These are phyloP conservation scores for Rhodotorula sphaerocarpa DNA, from an alignment of 768 basidiomycete genomes.

Conservation along the genomic window DNA sequence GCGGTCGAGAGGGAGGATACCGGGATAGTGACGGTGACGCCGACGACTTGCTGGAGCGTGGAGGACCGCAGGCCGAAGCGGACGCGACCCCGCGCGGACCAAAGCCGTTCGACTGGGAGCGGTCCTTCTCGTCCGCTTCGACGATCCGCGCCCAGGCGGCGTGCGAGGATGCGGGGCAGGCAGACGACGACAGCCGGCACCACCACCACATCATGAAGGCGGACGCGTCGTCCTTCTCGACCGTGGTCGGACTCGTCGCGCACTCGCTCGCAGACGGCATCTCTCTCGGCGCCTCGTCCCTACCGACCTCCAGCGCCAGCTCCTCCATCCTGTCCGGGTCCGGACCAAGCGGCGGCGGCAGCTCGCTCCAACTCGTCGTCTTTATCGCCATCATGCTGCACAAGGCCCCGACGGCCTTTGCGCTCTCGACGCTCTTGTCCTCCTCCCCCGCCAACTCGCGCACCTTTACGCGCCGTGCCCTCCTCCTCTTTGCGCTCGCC, in stretches of 20 bases:
- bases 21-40: too few relatives aligned
- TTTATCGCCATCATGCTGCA: slow-evolving; percentile 86
- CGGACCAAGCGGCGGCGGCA: slow-evolving; percentile 6
- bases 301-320: slow-evolving; percentile 26
- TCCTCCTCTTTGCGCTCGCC: slow-evolving; percentile 69
- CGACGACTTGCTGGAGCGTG: too few relatives aligned
- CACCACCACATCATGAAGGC: slow-evolving; percentile 7
- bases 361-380: slow-evolving; percentile 65
- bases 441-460: slow-evolving; percentile 51
- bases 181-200: background rate
- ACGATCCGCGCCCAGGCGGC: too few relatives aligned
- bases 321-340: too few relatives aligned
- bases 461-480: slow-evolving; percentile 49
- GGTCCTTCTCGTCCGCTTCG: too few relatives aligned
- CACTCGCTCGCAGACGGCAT: slow-evolving; percentile 89
- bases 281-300: slow-evolving; percentile 64
- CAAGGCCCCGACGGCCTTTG: slow-evolving; percentile 89
- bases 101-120: too few relatives aligned
- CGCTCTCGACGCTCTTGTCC: slow-evolving; percentile 69
- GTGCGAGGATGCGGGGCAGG: too few relatives aligned
- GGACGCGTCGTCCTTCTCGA: slow-evolving; percentile 51
- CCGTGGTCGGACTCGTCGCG: slow-evolving; percentile 75
- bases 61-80: too few relatives aligned
- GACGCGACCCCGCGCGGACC: too few relatives aligned
- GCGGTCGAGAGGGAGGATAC: too few relatives aligned